Percentiles rank a stretch among this genome's conserved stretches.
phyloP scores from a whole-genome alignment of 176 grass and related monocot genomes.

The Puya raimondii region DNA sequence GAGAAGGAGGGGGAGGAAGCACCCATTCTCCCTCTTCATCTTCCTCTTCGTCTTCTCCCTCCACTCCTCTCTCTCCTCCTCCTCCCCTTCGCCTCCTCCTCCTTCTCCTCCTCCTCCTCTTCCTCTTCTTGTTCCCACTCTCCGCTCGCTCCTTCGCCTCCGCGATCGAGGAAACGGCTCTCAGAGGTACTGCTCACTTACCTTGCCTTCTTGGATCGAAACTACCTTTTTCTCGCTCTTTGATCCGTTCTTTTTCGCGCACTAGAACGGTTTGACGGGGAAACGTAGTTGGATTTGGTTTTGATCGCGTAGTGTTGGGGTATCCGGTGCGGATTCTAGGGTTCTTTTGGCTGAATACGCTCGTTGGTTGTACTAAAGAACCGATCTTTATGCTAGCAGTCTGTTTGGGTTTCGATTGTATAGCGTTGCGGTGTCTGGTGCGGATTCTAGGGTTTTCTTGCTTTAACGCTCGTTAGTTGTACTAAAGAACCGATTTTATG shows the following conservation, averaged over 20 bases:
- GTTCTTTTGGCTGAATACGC: too few species aligned
- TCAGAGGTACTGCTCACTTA: slow-evolving; percentile 15
- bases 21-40: background rate
- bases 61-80: background rate
- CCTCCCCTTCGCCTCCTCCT: background rate
- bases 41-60: background rate
- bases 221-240: background rate
- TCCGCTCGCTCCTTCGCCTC: background rate
- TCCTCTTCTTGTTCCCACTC: slow-evolving; percentile 6
- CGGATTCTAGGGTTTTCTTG: too few species aligned
- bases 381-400: too few species aligned
- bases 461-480: too few species aligned
- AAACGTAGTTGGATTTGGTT: background rate
- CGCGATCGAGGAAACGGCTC: slow-evolving; percentile 15
- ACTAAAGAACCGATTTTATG: too few species aligned
- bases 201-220: background rate
- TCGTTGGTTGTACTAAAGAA: too few species aligned
- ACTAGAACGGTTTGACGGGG: too few species aligned
- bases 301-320: background rate
- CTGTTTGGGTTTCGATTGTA: too few species aligned
- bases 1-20: background rate
- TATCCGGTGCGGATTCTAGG: background rate
- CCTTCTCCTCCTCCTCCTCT: slow-evolving; percentile 3
- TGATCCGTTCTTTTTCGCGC: too few species aligned
- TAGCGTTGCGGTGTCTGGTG: too few species aligned